These are phyloP conservation scores for Juncus inflexus DNA, from an alignment of 176 grass and related monocot species.

Conservation along the genomic window DNA sequence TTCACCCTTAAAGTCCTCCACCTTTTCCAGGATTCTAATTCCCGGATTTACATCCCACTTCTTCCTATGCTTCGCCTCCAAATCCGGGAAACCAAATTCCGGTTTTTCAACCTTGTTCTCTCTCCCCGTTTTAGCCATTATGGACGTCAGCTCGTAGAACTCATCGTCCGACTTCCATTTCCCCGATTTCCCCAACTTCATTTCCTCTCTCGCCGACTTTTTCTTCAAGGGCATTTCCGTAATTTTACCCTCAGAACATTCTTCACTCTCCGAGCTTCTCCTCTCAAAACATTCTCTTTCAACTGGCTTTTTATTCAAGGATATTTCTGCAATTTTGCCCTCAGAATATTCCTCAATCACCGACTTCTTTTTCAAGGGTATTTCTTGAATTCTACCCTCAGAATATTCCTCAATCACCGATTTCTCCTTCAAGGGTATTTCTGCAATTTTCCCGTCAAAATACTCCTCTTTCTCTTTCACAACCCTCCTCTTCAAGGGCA, in stretches of 20 bases:
- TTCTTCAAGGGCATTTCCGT: background rate
- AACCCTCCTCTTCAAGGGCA: conserved; percentile 23
- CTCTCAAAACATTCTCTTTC: conserved; percentile 13
- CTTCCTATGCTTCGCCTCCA: conserved; percentile 29
- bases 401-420: conserved; percentile 2
- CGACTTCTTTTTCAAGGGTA: conserved; percentile 21
- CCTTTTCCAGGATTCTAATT: conserved; percentile 24
- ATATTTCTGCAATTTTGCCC: background rate
- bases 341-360: conserved; percentile 17
- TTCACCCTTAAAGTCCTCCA: conserved; percentile 15
- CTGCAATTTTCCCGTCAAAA: conserved; percentile 8
- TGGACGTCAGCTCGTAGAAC: conserved; percentile 59
- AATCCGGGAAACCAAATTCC: conserved; percentile 20
- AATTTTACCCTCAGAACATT: conserved; percentile 31
- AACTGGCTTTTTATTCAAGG: no score
- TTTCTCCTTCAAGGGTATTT: background rate
- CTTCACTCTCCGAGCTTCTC: conserved; percentile 14
- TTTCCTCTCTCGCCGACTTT: conserved; percentile 30
- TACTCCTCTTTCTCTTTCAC: conserved; percentile 26
- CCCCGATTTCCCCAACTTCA: conserved; percentile 42
- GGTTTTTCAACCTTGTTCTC: conserved; percentile 29
- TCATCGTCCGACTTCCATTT: conserved; percentile 69
- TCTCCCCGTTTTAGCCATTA: conserved; percentile 32
- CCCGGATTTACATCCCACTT: background rate
- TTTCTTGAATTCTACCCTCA: conserved; percentile 21